Conservation (phyloP, 2,329 filamentous ascomycete species). For the Samsoniella hepiali region DNA sequence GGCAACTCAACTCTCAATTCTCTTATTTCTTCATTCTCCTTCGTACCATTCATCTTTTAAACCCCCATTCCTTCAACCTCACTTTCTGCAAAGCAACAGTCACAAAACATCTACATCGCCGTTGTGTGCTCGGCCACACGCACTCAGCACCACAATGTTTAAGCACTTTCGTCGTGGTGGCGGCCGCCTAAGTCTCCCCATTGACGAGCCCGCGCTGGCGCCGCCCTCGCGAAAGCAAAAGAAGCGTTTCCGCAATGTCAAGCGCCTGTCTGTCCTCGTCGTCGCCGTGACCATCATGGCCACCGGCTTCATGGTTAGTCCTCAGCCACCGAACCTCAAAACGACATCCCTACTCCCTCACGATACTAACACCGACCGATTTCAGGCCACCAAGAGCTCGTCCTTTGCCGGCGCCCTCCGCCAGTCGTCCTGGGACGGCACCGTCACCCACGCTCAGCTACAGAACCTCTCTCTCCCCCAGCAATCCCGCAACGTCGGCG, state of each 20-base stretch:
- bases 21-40: neutral
- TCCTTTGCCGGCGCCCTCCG: neutral
- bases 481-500: slow-evolving; percentile 8
- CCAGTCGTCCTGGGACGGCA: slow-evolving; percentile 11
- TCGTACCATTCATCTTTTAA: no score
- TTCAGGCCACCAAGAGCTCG: slow-evolving; percentile 5
- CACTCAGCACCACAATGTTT: slow-evolving; percentile 4
- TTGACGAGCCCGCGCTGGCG: slow-evolving; percentile 11
- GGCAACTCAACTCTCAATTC: no score
- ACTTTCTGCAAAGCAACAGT: neutral
- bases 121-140: neutral
- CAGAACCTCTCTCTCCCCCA: slow-evolving; percentile 12
- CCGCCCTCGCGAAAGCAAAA: slow-evolving; percentile 9
- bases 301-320: slow-evolving; percentile 14
- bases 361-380: neutral
- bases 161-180: slow-evolving; percentile 15
- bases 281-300: slow-evolving; percentile 17
- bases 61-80: neutral
- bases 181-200: slow-evolving; percentile 8
- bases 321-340: no score
- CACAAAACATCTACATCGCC: neutral
- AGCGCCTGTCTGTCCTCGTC: slow-evolving; percentile 13
- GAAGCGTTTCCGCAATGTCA: slow-evolving; percentile 15
- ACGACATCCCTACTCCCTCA: no score
- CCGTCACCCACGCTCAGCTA: slow-evolving; percentile 14